These are phyloP conservation scores for Toxoplasma gondii DNA, from an alignment of 169 alveolate species.

Conservation along the genomic window DNA sequence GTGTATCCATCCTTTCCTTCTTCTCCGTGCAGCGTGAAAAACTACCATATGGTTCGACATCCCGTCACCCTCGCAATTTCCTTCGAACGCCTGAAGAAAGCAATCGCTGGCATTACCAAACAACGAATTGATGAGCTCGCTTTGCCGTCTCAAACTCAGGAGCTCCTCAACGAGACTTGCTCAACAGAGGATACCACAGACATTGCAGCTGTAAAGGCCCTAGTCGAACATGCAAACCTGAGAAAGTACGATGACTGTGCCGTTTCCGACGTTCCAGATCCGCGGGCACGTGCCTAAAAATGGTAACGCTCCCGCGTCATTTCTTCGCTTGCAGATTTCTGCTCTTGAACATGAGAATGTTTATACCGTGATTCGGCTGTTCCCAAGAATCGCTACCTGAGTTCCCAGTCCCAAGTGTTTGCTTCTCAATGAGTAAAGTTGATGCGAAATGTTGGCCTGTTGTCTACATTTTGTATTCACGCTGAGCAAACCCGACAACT, in stretches of 20 bases:
- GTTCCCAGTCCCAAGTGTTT: too few species aligned
- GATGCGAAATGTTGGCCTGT: too few species aligned
- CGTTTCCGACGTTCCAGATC: background rate
- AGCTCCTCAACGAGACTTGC: background rate
- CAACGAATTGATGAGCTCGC: background rate
- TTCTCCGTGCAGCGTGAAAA: conserved; percentile 37
- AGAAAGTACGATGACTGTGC: background rate
- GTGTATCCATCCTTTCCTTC: background rate
- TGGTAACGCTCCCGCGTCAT: too few species aligned
- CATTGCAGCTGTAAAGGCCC: background rate
- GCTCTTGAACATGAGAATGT: too few species aligned
- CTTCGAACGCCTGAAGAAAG: conserved; percentile 4
- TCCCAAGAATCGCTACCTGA: too few species aligned
- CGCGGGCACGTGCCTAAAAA: background rate
- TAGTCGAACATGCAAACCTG: background rate
- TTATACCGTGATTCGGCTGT: too few species aligned
- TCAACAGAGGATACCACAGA: background rate
- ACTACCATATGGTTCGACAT: conserved; percentile 58
- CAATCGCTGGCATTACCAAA: background rate
- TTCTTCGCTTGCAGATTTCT: too few species aligned
- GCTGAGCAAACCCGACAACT: too few species aligned
- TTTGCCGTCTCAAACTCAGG: background rate
- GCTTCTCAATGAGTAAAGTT: too few species aligned
- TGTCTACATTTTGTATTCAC: too few species aligned
- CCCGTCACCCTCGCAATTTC: conserved; percentile 42